Evolutionary conservation across 306 rosid species (phyloP).

Genomic region (Ceratonia siliqua): DNA sequence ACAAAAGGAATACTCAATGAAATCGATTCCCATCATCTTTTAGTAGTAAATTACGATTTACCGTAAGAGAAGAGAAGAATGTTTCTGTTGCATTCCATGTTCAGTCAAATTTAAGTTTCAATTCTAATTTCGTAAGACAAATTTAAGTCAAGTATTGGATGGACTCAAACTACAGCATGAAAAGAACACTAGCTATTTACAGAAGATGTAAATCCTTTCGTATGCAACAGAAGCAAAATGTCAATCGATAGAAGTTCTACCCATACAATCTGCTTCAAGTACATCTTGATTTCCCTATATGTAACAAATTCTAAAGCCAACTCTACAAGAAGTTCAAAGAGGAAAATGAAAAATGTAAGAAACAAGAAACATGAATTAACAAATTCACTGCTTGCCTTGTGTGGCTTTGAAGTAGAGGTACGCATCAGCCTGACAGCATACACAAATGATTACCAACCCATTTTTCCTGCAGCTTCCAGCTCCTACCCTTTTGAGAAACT

Average conservation of each 20-base stretch:
- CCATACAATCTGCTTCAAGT: conserved; percentile 41
- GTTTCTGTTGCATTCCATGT: too few species aligned
- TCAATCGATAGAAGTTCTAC: conserved; percentile 31
- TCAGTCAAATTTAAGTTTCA: not conserved
- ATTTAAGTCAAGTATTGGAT: conserved; percentile 8
- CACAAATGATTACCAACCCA: conserved; percentile 38
- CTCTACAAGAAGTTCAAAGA: conserved; percentile 59
- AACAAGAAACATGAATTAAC: conserved; percentile 66
- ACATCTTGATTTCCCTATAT: conserved; percentile 50
- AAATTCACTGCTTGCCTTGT: conserved; percentile 51
- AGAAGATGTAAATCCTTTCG: conserved; percentile 42
- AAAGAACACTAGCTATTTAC: conserved; percentile 36
- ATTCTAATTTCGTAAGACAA: not conserved
- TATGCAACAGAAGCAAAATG: conserved; percentile 38
- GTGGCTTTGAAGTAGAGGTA: conserved; percentile 35
- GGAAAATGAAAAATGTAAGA: conserved; percentile 50
- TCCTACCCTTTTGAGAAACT: conserved; percentile 9
- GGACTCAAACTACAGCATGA: conserved; percentile 2
- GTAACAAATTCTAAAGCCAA: conserved; percentile 61
- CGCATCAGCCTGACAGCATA: conserved; percentile 35
- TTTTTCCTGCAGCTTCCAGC: conserved; percentile 31
- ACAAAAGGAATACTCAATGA: not conserved
- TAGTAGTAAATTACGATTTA: too few species aligned
- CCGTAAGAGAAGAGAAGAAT: too few species aligned
- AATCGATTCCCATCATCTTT: too few species aligned